These are phyloP conservation scores for Saitozyma podzolica DNA, from an alignment of 768 basidiomycete species.

Conservation along the genomic window DNA sequence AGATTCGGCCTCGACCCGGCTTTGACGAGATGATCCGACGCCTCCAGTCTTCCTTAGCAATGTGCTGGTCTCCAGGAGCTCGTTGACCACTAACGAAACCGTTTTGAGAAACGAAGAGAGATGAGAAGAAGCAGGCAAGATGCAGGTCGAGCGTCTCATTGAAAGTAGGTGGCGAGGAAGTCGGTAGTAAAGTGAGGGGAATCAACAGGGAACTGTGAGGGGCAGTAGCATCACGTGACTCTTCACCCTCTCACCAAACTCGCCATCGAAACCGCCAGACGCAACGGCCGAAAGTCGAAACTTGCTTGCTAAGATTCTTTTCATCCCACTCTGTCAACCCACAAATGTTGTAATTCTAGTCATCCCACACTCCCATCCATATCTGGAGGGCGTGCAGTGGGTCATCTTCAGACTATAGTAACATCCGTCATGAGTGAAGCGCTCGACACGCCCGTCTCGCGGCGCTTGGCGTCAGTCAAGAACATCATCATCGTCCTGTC, in stretches of 20 bases:
- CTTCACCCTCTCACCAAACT: too few species aligned
- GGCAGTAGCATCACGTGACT: neutral
- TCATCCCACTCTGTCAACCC: neutral
- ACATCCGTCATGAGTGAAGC: constrained; percentile 32
- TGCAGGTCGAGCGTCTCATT: too few species aligned
- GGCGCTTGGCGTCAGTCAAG: constrained; percentile 71
- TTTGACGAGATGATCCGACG: too few species aligned
- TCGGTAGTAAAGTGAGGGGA: neutral
- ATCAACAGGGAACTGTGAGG: neutral
- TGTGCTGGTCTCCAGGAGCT: too few species aligned
- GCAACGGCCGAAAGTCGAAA: neutral
- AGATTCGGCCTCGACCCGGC: too few species aligned
- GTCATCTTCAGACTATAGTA: neutral
- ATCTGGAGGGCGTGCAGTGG: neutral
- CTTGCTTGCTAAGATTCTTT: neutral
- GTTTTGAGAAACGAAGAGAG: too few species aligned
- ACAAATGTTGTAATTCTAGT: constrained; percentile 1
- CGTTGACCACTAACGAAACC: too few species aligned
- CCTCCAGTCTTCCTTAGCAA: too few species aligned
- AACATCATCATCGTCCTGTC: constrained; percentile 90
- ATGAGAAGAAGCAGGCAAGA: too few species aligned
- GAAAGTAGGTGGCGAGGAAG: neutral
- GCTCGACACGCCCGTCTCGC: constrained; percentile 62
- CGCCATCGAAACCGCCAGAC: neutral
- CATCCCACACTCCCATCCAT: neutral